Conservation (phyloP, 345 rosid genomes). For the Citrus australasica region DNA sequence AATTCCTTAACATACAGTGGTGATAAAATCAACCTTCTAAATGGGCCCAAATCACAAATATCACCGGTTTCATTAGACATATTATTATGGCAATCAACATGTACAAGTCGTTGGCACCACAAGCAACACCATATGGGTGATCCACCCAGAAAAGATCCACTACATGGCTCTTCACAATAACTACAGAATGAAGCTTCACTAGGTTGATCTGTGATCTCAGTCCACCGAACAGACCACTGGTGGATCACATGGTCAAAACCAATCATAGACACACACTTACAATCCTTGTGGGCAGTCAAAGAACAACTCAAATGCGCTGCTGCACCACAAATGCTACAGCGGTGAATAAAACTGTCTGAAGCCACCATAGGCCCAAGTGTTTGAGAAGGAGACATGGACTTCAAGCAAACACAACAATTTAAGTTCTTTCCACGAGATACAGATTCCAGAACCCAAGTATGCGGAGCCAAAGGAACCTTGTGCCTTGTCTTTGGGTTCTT, state of each 20-base stretch:
- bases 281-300: conserved; percentile 65
- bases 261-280: conserved; percentile 82
- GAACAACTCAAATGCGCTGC: conserved; percentile 80
- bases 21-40: conserved; percentile 77
- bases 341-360: conserved; percentile 58
- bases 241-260: conserved; percentile 76
- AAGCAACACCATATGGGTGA: conserved; percentile 98
- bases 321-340: conserved; percentile 74
- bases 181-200: conserved; percentile 79
- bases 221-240: conserved; percentile 96
- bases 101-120: conserved; percentile 98
- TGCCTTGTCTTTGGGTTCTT: conserved; percentile 84
- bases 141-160: conserved; percentile 90
- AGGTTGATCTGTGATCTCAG: conserved; percentile 81
- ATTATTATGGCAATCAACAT: conserved; percentile 83
- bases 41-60: conserved; percentile 81
- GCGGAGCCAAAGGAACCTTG: conserved; percentile 64
- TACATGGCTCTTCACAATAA: conserved; percentile 89
- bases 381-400: conserved; percentile 68
- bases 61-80: conserved; percentile 83
- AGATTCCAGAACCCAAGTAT: conserved; percentile 68
- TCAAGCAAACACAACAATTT: conserved; percentile 87
- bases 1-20: conserved; percentile 83
- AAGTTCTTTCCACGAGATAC: conserved; percentile 73
- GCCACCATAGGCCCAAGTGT: conserved; percentile 50